phyloP scores from a whole-genome alignment of 495 filamentous ascomycete genomes.

The Penicillium lividum region DNA sequence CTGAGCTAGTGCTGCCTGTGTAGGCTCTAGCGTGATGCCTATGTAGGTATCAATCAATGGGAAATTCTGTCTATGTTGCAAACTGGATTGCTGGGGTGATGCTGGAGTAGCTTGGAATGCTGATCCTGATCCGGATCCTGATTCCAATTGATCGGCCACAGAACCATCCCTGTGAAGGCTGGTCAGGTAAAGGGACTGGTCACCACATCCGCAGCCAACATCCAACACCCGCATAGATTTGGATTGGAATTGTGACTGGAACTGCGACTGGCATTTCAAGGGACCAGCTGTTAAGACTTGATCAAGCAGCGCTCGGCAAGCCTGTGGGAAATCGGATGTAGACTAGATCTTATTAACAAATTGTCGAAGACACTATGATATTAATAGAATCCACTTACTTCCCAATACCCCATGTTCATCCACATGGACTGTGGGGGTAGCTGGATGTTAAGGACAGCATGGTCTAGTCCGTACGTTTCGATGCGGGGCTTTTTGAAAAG shows the following conservation, averaged over 20 bases:
- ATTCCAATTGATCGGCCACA: background rate
- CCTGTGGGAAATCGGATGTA: slow-evolving; percentile 37
- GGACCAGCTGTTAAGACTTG: slow-evolving; percentile 42
- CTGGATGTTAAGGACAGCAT: slow-evolving; percentile 19
- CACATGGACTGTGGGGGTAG: slow-evolving; percentile 20
- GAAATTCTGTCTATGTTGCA: background rate
- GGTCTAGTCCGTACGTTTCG: slow-evolving; percentile 20
- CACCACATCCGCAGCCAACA: slow-evolving; percentile 53
- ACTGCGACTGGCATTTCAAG: slow-evolving; percentile 3
- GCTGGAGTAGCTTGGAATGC: background rate
- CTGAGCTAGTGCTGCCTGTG: slow-evolving; percentile 34
- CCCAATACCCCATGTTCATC: slow-evolving; percentile 27
- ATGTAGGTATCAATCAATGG: slow-evolving; percentile 39
- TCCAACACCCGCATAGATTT: slow-evolving; percentile 38
- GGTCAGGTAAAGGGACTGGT: slow-evolving; percentile 42
- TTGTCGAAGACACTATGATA: background rate
- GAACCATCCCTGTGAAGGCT: background rate
- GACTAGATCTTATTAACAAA: slow-evolving; percentile 19
- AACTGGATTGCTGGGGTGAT: background rate
- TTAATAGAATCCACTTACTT: slow-evolving; percentile 5
- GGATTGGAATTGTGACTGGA: background rate
- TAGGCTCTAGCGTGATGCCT: slow-evolving; percentile 42
- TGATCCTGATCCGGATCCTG: background rate
- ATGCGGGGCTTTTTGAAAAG: slow-evolving; percentile 3
- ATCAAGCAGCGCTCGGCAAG: slow-evolving; percentile 42